Percentiles rank a stretch among this genome's conserved stretches.
Conservation (phyloP, 2,329 filamentous ascomycete genomes). For the Stachybotrys elegans region DNA sequence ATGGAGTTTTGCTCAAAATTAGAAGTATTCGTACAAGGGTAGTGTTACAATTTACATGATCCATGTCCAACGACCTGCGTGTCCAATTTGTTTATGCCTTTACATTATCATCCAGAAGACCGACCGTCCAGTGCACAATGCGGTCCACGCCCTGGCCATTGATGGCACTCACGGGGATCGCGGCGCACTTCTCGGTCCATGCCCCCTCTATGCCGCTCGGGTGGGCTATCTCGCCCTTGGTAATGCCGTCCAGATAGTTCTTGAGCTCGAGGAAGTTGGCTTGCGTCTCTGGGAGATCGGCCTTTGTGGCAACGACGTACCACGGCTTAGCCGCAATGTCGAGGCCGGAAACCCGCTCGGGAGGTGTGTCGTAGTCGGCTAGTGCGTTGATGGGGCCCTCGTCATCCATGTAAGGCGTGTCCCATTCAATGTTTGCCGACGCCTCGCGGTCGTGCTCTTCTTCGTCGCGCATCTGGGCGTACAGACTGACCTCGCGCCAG, state of each 20-base stretch:
- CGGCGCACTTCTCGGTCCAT: conserved; percentile 59
- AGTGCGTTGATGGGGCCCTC: conserved; percentile 9
- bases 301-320: conserved; percentile 94
- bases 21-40: too few relatives aligned
- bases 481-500: conserved; percentile 87
- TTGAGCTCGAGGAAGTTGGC: conserved; percentile 69
- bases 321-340: conserved; percentile 91
- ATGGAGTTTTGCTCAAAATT: too few relatives aligned
- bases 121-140: conserved; percentile 68
- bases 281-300: conserved; percentile 73
- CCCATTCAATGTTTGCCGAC: conserved; percentile 51
- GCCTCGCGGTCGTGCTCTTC: conserved; percentile 62
- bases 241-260: conserved; percentile 64
- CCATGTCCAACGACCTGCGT: too few relatives aligned
- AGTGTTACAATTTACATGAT: too few relatives aligned
- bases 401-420: conserved; percentile 2
- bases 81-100: conserved; percentile 3
- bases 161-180: conserved; percentile 86
- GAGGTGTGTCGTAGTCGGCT: conserved; percentile 10
- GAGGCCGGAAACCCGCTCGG: conserved; percentile 32
- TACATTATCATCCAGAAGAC: conserved; percentile 51
- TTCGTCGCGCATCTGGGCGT: conserved; percentile 73
- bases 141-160: conserved; percentile 75
- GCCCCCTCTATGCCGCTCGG: conserved; percentile 60
- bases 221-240: conserved; percentile 58